Conservation (phyloP, 169 alveolate genomes). For the Cryptosporidium ryanae region DNA sequence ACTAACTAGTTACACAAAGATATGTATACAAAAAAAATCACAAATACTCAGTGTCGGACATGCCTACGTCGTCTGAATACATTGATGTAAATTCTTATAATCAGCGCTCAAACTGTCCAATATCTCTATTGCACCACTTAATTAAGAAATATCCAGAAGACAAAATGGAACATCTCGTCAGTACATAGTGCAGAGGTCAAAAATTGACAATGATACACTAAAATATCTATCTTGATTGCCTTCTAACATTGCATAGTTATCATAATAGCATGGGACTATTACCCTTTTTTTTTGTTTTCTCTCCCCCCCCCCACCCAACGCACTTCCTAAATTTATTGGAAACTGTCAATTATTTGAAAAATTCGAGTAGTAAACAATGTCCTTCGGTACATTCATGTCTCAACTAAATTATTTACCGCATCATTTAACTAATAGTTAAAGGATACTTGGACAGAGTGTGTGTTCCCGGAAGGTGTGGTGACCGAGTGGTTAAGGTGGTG, state of each 20-base stretch:
- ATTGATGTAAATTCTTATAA: not conserved
- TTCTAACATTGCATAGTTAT: no score
- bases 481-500: conserved; percentile 79
- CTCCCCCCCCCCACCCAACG: no score
- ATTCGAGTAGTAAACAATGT: no score
- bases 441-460: not conserved
- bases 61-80: conserved; percentile 71
- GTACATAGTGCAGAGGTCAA: conserved; percentile 42
- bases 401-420: no score
- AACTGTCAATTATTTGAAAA: no score
- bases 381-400: no score
- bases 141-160: conserved; percentile 60
- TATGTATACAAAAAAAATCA: not conserved
- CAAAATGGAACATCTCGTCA: conserved; percentile 57
- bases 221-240: no score
- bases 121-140: conserved; percentile 30
- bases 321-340: no score
- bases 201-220: not conserved
- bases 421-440: not conserved
- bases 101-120: conserved; percentile 67
- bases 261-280: no score
- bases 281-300: no score
- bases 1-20: not conserved
- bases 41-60: not conserved
- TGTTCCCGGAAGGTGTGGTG: conserved; percentile 65